Base-by-base conservation (phyloP, 1,284 basidiomycete species). In the Vanrija humicola region DNA sequence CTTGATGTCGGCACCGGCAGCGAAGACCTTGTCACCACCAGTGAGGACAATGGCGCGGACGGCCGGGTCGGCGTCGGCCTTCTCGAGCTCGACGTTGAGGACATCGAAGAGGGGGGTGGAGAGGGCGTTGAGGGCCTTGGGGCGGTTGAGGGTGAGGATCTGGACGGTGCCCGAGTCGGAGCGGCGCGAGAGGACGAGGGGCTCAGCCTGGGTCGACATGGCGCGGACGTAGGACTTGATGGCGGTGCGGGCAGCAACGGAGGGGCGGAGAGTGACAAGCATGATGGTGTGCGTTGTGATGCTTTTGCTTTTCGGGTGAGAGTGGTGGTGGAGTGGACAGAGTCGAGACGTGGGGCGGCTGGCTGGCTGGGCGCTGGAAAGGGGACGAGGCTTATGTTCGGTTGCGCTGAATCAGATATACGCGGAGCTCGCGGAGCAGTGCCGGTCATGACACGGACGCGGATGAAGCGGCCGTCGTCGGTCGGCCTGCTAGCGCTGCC, bases 121-220 rank as follows among this genome's bases (percentile, higher is more conserved):
- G 58, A 98, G 81, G 39, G 96, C 95, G 74, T 98, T 98, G 66
- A 98, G 82, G 23, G 91, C 91, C 72, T 96, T 97, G 48, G 96
- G 95, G 54, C 95, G 83, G 81, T 99, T 97, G 69, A 99, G 83
- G 15, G 89, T 91, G 75, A 99, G 85, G 64, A 97, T 86, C 9
- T 85, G 82, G 50, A 98, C 92, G 49, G 84, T 84, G 23, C 74
- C 69, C 15, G 65, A 64, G 5, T 54, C 54, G 12, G 68, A 72
- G 43, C 69, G 61, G 28, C 67, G 60, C 15, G 73, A 48, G 48
- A 78, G 61, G 56, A 78, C 73, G 39, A 77, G 68, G 25, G 57
- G 64, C 46, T 74, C 74, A 45, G 70, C 48, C 44, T 64, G 45
- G 42, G 67, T 57, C 15, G 69, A 66, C 69, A 74, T 73, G 63